Conservation (phyloP, 352 stramenopile genomes). For the Globisporangium takayamanum region DNA sequence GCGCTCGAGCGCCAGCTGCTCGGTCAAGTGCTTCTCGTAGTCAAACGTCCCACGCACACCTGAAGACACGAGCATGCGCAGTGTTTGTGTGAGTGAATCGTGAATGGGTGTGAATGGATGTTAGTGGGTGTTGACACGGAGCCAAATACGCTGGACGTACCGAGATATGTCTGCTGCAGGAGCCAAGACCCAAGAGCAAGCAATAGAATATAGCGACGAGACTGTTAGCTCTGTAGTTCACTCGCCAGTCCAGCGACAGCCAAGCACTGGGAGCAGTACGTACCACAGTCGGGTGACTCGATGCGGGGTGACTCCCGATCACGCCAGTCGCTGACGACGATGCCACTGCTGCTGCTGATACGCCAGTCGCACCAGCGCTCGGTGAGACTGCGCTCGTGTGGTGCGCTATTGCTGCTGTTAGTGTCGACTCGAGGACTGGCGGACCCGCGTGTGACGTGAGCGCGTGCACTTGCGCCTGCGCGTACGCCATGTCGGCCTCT, state of each 20-base stretch:
- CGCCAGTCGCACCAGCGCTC: too few species aligned
- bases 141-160: background rate
- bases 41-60: constrained; percentile 41
- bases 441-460: constrained; percentile 26
- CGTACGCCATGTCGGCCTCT: constrained; percentile 57
- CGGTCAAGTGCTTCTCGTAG: constrained; percentile 69
- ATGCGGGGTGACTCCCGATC: too few species aligned
- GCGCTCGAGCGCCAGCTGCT: constrained; percentile 64
- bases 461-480: constrained; percentile 29
- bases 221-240: too few species aligned
- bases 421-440: constrained; percentile 8
- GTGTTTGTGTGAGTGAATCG: too few species aligned
- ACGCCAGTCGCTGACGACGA: too few species aligned
- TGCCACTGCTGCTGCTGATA: background rate
- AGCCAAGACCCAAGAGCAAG: background rate
- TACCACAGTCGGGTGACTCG: too few species aligned
- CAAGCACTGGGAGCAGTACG: too few species aligned
- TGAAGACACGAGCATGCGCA: constrained; percentile 15
- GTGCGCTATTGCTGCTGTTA: background rate
- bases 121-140: too few species aligned
- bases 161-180: background rate
- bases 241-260: too few species aligned
- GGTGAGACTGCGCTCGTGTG: too few species aligned
- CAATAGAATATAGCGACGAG: too few species aligned
- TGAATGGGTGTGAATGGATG: background rate